A percentile compares a stretch with the other conserved stretches of the same genome.
phyloP scores from a whole-genome alignment of 2,329 filamentous ascomycete genomes.

The Calonectria pauciramosa region DNA sequence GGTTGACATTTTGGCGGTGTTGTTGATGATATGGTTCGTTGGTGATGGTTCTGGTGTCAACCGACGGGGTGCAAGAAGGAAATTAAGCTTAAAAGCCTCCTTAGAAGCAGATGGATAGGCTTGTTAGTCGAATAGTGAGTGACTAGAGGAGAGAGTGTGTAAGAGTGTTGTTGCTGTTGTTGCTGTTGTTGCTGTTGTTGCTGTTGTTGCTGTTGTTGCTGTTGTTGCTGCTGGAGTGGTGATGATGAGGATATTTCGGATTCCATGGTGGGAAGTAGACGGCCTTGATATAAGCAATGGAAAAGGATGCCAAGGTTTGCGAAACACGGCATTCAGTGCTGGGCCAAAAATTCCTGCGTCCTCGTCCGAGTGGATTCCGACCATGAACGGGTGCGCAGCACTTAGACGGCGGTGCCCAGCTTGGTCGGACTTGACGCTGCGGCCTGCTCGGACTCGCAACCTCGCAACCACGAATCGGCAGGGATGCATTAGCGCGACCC shows the following conservation, averaged over 20 bases:
- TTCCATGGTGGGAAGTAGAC: neutral
- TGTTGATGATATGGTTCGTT: neutral
- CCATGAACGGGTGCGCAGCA: neutral
- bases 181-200: neutral
- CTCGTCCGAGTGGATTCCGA: neutral
- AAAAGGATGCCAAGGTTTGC: neutral
- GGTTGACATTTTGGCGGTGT: constrained; percentile 36
- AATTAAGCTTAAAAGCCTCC: constrained; percentile 19
- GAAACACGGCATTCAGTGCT: neutral
- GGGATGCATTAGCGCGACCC: constrained; percentile 9
- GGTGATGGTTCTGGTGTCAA: neutral
- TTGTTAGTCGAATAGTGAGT: neutral
- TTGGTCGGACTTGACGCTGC: neutral
- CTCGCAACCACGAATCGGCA: constrained; percentile 14
- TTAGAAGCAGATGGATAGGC: neutral
- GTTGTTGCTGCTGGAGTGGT: neutral
- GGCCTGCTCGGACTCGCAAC: constrained; percentile 20
- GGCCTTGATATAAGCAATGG: constrained; percentile 24
- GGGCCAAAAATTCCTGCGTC: neutral
- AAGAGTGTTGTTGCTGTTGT: neutral
- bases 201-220: too few species aligned
- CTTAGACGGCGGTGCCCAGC: constrained; percentile 18
- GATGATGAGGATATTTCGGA: constrained; percentile 4
- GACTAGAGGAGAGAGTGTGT: neutral
- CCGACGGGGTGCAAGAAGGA: neutral